phyloP scores from a whole-genome alignment of 2,329 filamentous ascomycete species.

The Trichoderma arundinaceum region DNA sequence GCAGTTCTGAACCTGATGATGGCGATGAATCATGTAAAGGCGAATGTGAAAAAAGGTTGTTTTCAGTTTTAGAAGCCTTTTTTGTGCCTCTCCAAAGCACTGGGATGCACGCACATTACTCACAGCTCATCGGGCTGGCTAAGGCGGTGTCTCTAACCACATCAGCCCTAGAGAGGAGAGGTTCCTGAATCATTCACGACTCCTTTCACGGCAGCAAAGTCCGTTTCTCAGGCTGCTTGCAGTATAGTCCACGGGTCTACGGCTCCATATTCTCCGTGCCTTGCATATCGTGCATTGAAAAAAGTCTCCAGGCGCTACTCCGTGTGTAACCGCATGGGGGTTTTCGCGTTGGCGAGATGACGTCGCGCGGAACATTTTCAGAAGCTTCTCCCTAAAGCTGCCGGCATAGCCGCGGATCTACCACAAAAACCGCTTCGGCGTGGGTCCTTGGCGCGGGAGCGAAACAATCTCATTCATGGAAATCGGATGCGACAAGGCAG shows the following conservation, averaged over 20 bases:
- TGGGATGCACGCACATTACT: background rate
- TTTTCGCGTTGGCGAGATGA: too few species aligned
- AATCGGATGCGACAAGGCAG: background rate
- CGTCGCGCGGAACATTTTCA: too few species aligned
- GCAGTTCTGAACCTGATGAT: too few species aligned
- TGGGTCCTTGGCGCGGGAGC: background rate
- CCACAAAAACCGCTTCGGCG: background rate
- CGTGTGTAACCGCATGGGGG: too few species aligned
- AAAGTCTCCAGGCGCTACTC: too few species aligned
- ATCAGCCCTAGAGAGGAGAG: background rate
- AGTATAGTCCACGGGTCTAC: background rate
- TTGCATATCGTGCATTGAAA: too few species aligned
- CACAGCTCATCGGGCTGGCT: background rate
- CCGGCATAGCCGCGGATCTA: too few species aligned
- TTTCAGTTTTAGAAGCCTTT: too few species aligned
- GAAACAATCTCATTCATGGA: background rate
- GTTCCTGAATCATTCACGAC: background rate
- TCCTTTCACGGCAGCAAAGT: background rate
- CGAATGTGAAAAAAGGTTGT: too few species aligned
- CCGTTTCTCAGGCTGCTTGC: background rate
- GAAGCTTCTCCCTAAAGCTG: too few species aligned
- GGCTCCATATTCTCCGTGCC: too few species aligned
- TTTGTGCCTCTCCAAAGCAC: background rate
- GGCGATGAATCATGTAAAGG: too few species aligned
- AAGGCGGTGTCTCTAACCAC: background rate